Percentiles rank a stretch among this genome's conserved stretches.
phyloP scores from a whole-genome alignment of 768 basidiomycete genomes.

The Mycena kentingensis region DNA sequence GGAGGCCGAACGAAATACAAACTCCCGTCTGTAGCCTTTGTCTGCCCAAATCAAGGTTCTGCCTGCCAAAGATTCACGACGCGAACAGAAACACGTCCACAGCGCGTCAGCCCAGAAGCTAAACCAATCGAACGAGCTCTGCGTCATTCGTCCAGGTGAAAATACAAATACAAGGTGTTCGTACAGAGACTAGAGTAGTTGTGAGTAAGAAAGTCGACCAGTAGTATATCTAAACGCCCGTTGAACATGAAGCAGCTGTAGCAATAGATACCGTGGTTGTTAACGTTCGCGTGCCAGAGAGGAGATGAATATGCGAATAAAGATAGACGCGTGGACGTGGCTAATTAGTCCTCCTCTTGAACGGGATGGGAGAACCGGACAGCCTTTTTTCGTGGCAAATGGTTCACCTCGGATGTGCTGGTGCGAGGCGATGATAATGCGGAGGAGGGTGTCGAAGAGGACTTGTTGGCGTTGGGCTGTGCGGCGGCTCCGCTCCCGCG shows the following conservation, averaged over 20 bases:
- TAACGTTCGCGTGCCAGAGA: too few species aligned
- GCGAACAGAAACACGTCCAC: too few species aligned
- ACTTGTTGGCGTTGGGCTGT: constrained; percentile 35
- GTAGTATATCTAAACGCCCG: too few species aligned
- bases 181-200: too few species aligned
- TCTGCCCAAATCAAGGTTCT: too few species aligned
- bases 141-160: background rate
- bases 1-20: background rate
- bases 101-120: too few species aligned
- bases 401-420: constrained; percentile 13
- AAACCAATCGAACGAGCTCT: background rate
- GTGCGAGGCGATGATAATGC: constrained; percentile 16
- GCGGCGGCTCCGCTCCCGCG: too few species aligned
- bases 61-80: too few species aligned
- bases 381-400: constrained; percentile 21
- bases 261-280: too few species aligned
- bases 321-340: constrained; percentile 2
- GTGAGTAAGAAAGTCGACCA: too few species aligned
- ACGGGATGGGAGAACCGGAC: constrained; percentile 22
- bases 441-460: constrained; percentile 30
- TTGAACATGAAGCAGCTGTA: constrained; percentile 5
- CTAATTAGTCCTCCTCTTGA: constrained; percentile 12
- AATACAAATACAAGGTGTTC: constrained; percentile 16
- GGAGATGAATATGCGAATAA: constrained; percentile 23
- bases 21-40: too few species aligned